Conservation (phyloP, 345 rosid species). For the Gossypium anomalum region DNA sequence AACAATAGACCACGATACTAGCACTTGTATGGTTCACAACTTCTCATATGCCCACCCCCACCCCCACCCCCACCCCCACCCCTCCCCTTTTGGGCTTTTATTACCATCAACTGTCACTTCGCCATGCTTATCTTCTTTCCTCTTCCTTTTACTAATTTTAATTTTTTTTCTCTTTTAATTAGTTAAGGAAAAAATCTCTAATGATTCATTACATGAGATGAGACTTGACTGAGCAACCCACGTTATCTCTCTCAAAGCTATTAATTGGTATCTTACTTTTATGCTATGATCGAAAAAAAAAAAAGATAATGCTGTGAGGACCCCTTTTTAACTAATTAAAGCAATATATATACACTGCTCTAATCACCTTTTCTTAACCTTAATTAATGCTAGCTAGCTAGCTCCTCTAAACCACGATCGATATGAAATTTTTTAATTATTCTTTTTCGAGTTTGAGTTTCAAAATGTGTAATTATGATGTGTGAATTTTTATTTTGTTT, state of each 20-base stretch:
- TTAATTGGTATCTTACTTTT: not conserved
- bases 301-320: not conserved
- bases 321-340: not conserved
- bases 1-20: not conserved
- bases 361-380: not conserved
- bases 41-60: constrained; percentile 15
- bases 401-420: too few species aligned
- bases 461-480: fast-evolving
- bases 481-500: too few species aligned
- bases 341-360: not conserved
- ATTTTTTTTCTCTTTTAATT: not conserved
- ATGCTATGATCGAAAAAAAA: not conserved
- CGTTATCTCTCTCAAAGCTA: too few species aligned
- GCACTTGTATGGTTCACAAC: constrained; percentile 21
- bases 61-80: constrained; percentile 16
- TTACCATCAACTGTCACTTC: constrained; percentile 23
- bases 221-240: too few species aligned
- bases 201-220: too few species aligned
- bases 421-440: too few species aligned
- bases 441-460: too few species aligned
- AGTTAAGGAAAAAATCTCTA: not conserved
- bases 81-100: constrained; percentile 23
- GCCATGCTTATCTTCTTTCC: not conserved
- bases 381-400: not conserved
- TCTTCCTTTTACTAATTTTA: too few species aligned